Conservation (phyloP, 352 stramenopile genomes). For the Phytophthora nicotianae region DNA sequence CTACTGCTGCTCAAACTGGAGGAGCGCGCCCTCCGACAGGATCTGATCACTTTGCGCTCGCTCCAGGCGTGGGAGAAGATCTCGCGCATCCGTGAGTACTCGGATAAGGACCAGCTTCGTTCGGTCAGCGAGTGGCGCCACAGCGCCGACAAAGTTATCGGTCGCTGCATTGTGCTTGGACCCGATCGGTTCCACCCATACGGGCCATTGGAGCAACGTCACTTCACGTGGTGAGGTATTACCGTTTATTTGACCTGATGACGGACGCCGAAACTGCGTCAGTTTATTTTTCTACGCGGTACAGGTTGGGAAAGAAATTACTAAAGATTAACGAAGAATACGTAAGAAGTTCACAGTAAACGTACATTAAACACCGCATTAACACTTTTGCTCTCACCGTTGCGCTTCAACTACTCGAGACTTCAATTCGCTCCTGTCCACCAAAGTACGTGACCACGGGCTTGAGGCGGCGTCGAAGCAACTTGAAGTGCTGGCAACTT, state of each 20-base stretch:
- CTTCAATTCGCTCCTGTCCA: too few relatives aligned
- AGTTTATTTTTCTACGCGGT: neutral
- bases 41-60: slow-evolving; percentile 32
- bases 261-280: neutral
- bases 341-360: too few relatives aligned
- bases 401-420: too few relatives aligned
- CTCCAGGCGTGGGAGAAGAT: slow-evolving; percentile 32
- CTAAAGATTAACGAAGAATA: too few relatives aligned
- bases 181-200: slow-evolving; percentile 37
- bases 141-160: slow-evolving; percentile 42
- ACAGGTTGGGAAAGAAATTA: too few relatives aligned
- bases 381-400: neutral
- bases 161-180: slow-evolving; percentile 16
- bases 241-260: neutral
- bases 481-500: too few relatives aligned
- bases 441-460: too few relatives aligned
- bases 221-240: slow-evolving; percentile 45
- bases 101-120: slow-evolving; percentile 39
- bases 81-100: slow-evolving; percentile 44
- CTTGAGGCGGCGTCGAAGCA: too few relatives aligned
- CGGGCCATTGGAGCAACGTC: slow-evolving; percentile 21
- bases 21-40: slow-evolving; percentile 32
- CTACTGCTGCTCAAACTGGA: slow-evolving; percentile 27
- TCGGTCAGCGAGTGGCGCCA: slow-evolving; percentile 42
- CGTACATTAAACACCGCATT: neutral